Percentiles rank a stretch among this genome's conserved stretches.
phyloP scores from a whole-genome alignment of 2,329 filamentous ascomycete species.

The Phyllosticta citribraziliensis region DNA sequence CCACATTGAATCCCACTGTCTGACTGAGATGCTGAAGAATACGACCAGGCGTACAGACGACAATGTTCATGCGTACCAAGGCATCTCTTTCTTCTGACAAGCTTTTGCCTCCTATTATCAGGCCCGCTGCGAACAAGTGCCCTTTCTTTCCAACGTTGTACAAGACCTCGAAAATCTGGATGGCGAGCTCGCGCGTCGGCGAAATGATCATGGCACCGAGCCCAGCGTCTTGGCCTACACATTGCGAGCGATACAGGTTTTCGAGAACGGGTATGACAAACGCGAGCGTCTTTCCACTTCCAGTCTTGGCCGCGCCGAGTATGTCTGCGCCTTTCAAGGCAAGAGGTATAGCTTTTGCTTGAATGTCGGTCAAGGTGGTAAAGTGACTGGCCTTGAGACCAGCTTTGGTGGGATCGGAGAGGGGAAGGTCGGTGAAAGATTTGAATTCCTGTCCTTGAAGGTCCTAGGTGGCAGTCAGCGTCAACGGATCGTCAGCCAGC shows the following conservation, averaged over 20 bases:
- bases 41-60: slow-evolving; percentile 88
- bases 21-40: slow-evolving; percentile 95
- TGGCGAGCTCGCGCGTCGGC: slow-evolving; percentile 87
- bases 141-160: slow-evolving; percentile 75
- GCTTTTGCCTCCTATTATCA: slow-evolving; percentile 90
- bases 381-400: slow-evolving; percentile 84
- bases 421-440: slow-evolving; percentile 72
- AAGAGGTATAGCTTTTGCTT: slow-evolving; percentile 77
- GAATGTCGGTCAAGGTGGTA: slow-evolving; percentile 82
- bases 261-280: slow-evolving; percentile 89
- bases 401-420: slow-evolving; percentile 68
- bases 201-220: slow-evolving; percentile 87
- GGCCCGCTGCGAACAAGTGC: slow-evolving; percentile 81
- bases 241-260: slow-evolving; percentile 79
- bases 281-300: slow-evolving; percentile 88
- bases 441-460: slow-evolving; percentile 49
- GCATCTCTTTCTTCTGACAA: slow-evolving; percentile 79
- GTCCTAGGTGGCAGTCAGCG: slow-evolving; percentile 40
- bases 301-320: slow-evolving; percentile 88
- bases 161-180: slow-evolving; percentile 93
- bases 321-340: slow-evolving; percentile 81
- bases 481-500: background rate
- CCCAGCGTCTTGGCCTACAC: slow-evolving; percentile 77
- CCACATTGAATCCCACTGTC: slow-evolving; percentile 79
- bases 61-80: slow-evolving; percentile 85